Conservation (phyloP, 768 basidiomycete species). For the Sistotremastrum suecicum region DNA sequence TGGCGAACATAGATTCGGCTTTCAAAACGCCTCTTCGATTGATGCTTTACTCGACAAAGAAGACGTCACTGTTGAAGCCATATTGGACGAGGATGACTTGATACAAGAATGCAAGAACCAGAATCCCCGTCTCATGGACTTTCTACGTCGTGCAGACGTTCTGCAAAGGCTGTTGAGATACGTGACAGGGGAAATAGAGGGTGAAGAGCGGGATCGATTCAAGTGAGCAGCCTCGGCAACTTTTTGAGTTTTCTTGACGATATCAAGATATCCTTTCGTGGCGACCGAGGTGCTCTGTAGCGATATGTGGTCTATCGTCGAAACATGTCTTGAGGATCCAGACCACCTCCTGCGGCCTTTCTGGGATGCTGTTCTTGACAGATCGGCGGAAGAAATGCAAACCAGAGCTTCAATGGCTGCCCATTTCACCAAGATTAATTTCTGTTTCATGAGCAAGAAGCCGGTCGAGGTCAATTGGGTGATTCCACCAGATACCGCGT, state of each 20-base stretch:
- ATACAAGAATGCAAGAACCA: constrained; percentile 92
- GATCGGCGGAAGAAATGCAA: constrained; percentile 75
- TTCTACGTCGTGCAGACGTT: constrained; percentile 72
- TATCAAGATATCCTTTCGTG: constrained; percentile 72
- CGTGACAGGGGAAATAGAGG: constrained; percentile 77
- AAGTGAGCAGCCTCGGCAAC: constrained; percentile 40
- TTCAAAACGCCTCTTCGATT: constrained; percentile 78
- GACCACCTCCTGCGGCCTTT: constrained; percentile 69
- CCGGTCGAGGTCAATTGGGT: constrained; percentile 60
- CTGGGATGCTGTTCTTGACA: constrained; percentile 81
- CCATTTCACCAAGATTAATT: constrained; percentile 91
- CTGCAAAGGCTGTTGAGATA: constrained; percentile 70
- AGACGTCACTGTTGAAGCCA: constrained; percentile 76
- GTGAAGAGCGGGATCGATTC: constrained; percentile 63
- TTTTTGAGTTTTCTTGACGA: constrained; percentile 7
- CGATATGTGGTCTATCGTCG: constrained; percentile 90
- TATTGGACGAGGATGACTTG: constrained; percentile 88
- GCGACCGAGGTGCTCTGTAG: constrained; percentile 92
- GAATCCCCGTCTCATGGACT: constrained; percentile 80
- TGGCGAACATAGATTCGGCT: constrained; percentile 55
- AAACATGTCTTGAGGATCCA: constrained; percentile 65
- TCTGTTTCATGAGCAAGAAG: constrained; percentile 76
- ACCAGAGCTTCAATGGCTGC: constrained; percentile 77
- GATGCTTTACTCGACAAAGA: constrained; percentile 86
- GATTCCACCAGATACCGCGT: not conserved